These are phyloP conservation scores for Hyphodiscus sp. DNA, from an alignment of 2,329 filamentous ascomycete genomes.

Conservation along the genomic window DNA sequence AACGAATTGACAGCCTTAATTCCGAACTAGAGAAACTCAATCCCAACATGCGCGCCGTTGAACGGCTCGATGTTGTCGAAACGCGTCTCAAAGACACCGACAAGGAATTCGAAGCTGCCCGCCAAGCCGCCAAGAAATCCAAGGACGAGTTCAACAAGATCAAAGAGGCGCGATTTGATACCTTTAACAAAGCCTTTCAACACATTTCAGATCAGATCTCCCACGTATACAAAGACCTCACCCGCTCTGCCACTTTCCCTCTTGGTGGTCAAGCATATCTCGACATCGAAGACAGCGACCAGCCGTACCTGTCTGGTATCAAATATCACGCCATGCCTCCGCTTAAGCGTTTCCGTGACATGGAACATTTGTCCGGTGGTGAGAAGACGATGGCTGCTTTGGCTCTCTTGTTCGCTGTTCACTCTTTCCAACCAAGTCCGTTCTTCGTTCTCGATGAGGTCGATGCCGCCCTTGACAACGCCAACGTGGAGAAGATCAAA, in stretches of 20 bases:
- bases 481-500: conserved; percentile 92
- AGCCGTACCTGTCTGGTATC: conserved; percentile 90
- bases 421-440: conserved; percentile 89
- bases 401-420: conserved; percentile 92
- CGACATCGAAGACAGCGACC: conserved; percentile 88
- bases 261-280: conserved; percentile 86
- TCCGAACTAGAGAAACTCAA: conserved; percentile 87
- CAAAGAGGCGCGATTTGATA: conserved; percentile 74
- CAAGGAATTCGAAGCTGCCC: conserved; percentile 82
- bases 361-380: conserved; percentile 95
- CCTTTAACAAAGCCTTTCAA: conserved; percentile 91
- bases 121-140: conserved; percentile 63
- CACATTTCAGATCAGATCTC: conserved; percentile 95
- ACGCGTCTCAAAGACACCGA: conserved; percentile 76
- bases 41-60: conserved; percentile 92
- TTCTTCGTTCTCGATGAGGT: conserved; percentile 99
- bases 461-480: conserved; percentile 95
- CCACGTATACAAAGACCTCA: conserved; percentile 91
- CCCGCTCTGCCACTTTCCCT: conserved; percentile 81
- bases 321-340: conserved; percentile 99
- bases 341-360: conserved; percentile 95
- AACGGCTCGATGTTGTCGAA: conserved; percentile 82
- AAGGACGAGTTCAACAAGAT: conserved; percentile 79
- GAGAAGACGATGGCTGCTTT: conserved; percentile 99
- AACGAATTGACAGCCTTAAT: conserved; percentile 68